Evolutionary conservation across 1,139 yeast species (phyloP), one percentile per base, ranked within the genome.

Genomic region (Zygoascus hellenicus): DNA sequence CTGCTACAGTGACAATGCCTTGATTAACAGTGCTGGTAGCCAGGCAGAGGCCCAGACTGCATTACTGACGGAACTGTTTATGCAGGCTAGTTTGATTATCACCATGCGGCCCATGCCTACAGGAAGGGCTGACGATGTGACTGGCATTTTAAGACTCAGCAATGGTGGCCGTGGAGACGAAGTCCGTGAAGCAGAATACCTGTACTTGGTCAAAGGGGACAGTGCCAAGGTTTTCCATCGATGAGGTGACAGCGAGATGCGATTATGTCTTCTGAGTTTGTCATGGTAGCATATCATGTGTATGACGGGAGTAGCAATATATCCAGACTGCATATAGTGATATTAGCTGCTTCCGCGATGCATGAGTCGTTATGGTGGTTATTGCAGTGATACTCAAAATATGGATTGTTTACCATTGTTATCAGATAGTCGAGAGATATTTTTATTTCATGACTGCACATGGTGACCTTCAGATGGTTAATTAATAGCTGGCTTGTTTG

Each of bases 81-180:
- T 79, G 56, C 70, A 75, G 51, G 68, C 85, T 0, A 69, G 72
- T 10, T 48, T 80, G 35, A 71, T 77, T 38, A 58, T 86, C 10
- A 70, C 75, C 28, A 62, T 86, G 39, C 75, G 77, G 53, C 89
- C 95, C 0, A 66, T 87, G 51, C 72, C 77, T 4, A 87, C 96
- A 0, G 96, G 96, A 0, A 72, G 89, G 58, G 95, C 96, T 0
- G 78, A 76, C 43, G 96, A 87, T 61, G 78, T 87, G 1, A 83
- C 95, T 0, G 96, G 96, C 0, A 74, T 80, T 3, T 57, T 87
- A 43, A 70, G 77, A 0, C 71, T 87, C 0, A 65, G 80, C 0
- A 69, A 67, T 47, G 95, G 95, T 1, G 52, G 74, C 43, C 16
- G 68, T 48, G 42, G 56, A 19, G 46, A 65, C 9, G 64, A 61